phyloP scores from a whole-genome alignment of 495 filamentous ascomycete genomes.

The Penicillium ucsense region DNA sequence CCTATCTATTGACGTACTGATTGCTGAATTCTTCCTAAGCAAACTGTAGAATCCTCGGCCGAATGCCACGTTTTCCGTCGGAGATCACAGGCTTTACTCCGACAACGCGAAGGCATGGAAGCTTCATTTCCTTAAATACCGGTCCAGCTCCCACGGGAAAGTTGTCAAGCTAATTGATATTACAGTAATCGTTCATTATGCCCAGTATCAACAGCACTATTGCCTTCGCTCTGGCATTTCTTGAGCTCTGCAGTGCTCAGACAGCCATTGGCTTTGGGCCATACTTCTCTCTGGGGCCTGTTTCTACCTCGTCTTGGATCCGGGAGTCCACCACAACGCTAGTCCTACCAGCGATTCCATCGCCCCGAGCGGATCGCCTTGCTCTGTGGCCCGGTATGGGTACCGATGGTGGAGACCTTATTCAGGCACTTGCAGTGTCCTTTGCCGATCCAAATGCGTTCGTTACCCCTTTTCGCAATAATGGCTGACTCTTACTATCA shows the following conservation, averaged over 20 bases:
- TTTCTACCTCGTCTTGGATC: slow-evolving; percentile 18
- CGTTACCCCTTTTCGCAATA: neutral
- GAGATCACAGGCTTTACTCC: too few species aligned
- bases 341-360: slow-evolving; percentile 19
- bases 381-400: slow-evolving; percentile 32
- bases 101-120: too few species aligned
- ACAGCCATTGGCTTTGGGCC: slow-evolving; percentile 22
- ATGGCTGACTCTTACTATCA: too few species aligned
- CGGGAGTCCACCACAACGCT: slow-evolving; percentile 26
- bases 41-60: too few species aligned
- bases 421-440: slow-evolving; percentile 28
- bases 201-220: neutral
- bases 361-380: slow-evolving; percentile 19
- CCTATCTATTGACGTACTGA: too few species aligned
- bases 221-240: neutral
- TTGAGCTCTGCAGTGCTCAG: neutral
- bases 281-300: slow-evolving; percentile 24
- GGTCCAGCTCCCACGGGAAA: too few species aligned
- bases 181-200: neutral
- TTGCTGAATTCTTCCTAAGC: too few species aligned
- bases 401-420: slow-evolving; percentile 27
- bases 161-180: too few species aligned
- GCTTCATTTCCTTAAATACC: too few species aligned
- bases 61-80: too few species aligned
- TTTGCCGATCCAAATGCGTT: slow-evolving; percentile 17